Conservation (phyloP, 2,329 filamentous ascomycete species). For the Diaporthe sp. region DNA sequence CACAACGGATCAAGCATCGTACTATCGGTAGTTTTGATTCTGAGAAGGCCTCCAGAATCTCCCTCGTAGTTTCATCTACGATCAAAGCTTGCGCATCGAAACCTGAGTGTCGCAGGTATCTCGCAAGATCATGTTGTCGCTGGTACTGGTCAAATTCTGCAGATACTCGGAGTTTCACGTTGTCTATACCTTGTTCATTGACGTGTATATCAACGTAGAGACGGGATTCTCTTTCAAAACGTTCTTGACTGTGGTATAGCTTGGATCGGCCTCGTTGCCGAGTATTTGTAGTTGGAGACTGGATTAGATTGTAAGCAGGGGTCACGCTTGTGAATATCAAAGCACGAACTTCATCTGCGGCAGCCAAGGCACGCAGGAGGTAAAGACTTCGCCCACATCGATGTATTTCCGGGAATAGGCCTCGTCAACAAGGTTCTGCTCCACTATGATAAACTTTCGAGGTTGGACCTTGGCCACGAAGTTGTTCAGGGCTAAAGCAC, state of each 20-base stretch:
- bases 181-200: background rate
- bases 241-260: background rate
- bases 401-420: background rate
- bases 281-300: background rate
- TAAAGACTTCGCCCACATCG: background rate
- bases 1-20: background rate
- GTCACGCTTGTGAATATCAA: background rate
- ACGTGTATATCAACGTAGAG: background rate
- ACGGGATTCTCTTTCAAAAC: background rate
- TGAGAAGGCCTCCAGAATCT: background rate
- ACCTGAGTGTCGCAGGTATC: background rate
- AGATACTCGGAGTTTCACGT: background rate
- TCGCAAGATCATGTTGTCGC: background rate
- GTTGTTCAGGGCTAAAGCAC: background rate
- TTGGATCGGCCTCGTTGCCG: background rate
- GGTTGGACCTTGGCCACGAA: background rate
- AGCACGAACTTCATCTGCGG: background rate
- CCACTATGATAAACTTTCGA: background rate
- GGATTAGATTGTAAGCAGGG: background rate
- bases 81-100: background rate
- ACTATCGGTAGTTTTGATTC: background rate
- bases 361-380: background rate
- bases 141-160: background rate
- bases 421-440: background rate
- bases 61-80: background rate